Base-by-base conservation (phyloP, 1,139 yeast species). In the Geotrichum carabidarum region DNA sequence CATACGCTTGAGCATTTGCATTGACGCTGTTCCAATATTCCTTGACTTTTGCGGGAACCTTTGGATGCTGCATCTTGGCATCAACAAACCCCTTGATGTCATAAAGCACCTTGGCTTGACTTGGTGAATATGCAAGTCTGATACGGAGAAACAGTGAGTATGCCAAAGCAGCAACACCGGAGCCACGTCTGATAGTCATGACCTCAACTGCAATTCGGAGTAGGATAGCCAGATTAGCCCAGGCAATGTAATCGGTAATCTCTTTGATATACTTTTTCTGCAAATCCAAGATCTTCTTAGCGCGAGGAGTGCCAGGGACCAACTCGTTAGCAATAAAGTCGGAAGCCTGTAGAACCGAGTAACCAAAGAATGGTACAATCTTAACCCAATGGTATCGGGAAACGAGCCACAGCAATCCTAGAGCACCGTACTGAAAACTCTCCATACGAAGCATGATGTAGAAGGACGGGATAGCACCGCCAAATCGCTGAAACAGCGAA, bases 71-170 rank as follows among this genome's bases (percentile, higher is more conserved):
- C 52, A 86, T 76, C 15, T 79, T 57, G 14, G 82, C 80, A 66
- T 90, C 96, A 54, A 83, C 65, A 58, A 80, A 74, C 38, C 80
- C 79, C 65, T 83, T 90, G 65, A 85, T 72, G 48, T 78, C 74
- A 68, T 82, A 79, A 64, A 89, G 74, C 41, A 83, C 81, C 60
- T 81, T 77, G 70, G 84, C 80, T 55, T 90, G 83, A 66, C 81
- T 78, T 31, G 82, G 77, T 12, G 90, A 82, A 65, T 82, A 84
- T 66, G 87, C 94, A 63, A 78, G 82, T 69, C 95, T 81, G 58
- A 86, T 71, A 70, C 88, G 83, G 68, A 86, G 77, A 71, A 90
- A 89, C 35, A 83, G 60, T 9, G 78, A 67, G 68, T 83, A 88
- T 37, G 79, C 70, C 15, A 79, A 57, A 44, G 87, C 72, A 1